Evolutionary conservation across 176 grass and related monocot species (phyloP), one percentile per base, ranked within the genome.

Genomic region (Thinopyrum elongatum): DNA sequence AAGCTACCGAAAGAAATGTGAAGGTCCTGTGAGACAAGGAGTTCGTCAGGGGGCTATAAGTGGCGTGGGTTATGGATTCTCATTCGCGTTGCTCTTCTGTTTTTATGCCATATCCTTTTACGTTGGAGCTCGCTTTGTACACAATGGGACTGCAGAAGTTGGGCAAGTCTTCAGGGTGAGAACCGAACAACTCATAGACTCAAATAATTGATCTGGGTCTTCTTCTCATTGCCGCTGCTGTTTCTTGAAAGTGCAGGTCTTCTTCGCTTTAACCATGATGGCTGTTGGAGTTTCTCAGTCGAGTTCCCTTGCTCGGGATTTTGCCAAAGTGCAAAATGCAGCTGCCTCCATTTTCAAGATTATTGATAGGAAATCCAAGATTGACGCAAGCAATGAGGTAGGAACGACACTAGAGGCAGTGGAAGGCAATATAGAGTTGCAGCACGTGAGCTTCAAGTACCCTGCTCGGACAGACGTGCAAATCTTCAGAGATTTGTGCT

Each of bases 251-350:
- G 74, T 74, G 28, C 82, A 95, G 91, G 89, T 95, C 42, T 93
- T 93, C 78, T 95, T 89, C 67, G 89, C 94, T 75, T 77, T 95
- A 85, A 91, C 91, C 26, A 93, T 95, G 91, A 85, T 90, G 58
- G 89, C 94, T 3, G 44, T 83, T 3, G 84, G 86, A 73, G 78
- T 95, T 86, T 91, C 94, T 15, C 86, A 93, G 30, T 84, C 89
- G 7, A 95, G 94, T 79, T 88, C 87, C 38, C 23, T 91, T 30
- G 89, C 72, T 86, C 67, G 82, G 62, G 94, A 95, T 81, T 77
- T 82, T 33, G 87, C 44, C 77, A 93, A 90, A 73, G 94, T 88
- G 70, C 86, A 88, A 66, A 89, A 95, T 28, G 82, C 91, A 7
- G 89, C 94, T 27, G 65, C 64, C 72, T 95, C 94, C 62, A 90